Evolutionary conservation across 345 rosid genomes (phyloP).

Genomic region (Eucalyptus decipiens): DNA sequence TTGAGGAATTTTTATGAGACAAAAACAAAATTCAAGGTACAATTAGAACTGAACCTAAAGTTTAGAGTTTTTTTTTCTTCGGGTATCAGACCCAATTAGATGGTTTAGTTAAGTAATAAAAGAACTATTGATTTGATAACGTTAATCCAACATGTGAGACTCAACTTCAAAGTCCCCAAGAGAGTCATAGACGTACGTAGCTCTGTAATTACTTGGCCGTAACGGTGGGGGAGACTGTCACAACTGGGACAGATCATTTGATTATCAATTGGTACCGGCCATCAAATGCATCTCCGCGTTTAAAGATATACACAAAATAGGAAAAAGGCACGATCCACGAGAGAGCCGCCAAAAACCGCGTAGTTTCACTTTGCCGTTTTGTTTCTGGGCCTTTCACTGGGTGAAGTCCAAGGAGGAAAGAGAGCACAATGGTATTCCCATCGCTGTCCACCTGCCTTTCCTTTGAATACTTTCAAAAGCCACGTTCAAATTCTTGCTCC

Average conservation of each 20-base stretch:
- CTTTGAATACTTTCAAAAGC: background rate
- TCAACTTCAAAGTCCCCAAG: too few species aligned
- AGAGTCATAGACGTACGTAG: too few species aligned
- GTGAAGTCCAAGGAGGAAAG: background rate
- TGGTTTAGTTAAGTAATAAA: too few species aligned
- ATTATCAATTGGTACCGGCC: too few species aligned
- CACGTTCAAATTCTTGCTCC: background rate
- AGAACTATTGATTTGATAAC: too few species aligned
- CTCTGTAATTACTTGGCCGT: too few species aligned
- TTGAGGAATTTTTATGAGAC: too few species aligned
- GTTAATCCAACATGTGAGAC: too few species aligned
- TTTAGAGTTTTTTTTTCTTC: too few species aligned
- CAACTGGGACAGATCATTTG: background rate
- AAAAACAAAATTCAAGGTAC: too few species aligned
- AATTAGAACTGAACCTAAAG: too few species aligned
- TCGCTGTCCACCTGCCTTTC: background rate
- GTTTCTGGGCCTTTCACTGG: background rate
- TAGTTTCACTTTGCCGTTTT: background rate
- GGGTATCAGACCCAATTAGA: too few species aligned
- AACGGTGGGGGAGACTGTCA: background rate
- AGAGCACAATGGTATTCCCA: background rate
- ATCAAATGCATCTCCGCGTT: background rate
- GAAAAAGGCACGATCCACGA: background rate
- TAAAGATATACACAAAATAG: background rate
- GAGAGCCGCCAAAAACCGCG: background rate